Evolutionary conservation across 805 yeast genomes (phyloP).

Genomic region (Saccharomycopsis oosterbeekiorum): DNA sequence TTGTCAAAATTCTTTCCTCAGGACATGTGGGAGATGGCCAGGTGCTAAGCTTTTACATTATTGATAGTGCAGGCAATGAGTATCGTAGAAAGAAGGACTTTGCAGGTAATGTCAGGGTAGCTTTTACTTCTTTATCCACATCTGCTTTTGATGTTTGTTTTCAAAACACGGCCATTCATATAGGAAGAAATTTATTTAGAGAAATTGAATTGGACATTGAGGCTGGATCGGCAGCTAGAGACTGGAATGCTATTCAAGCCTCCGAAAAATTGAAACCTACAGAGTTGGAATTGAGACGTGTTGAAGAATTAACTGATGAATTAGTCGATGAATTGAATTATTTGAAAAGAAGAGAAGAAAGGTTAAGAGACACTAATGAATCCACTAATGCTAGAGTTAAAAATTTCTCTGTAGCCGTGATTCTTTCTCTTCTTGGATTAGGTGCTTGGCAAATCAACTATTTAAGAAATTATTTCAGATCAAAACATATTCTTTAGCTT

Average conservation of each 20-base stretch:
- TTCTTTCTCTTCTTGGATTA: constrained; percentile 59
- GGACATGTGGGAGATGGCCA: constrained; percentile 88
- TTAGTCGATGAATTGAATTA: constrained; percentile 71
- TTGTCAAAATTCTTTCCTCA: constrained; percentile 63
- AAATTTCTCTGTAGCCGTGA: constrained; percentile 66
- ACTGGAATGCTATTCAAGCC: constrained; percentile 93
- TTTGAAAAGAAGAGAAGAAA: constrained; percentile 78
- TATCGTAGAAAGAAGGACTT: constrained; percentile 70
- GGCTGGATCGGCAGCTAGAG: constrained; percentile 94
- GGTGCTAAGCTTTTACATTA: constrained; percentile 51
- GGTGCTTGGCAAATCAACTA: constrained; percentile 92
- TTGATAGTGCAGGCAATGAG: constrained; percentile 79
- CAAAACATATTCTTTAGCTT: constrained; percentile 50
- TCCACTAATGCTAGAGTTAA: constrained; percentile 89
- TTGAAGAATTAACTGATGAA: constrained; percentile 81
- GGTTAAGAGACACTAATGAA: constrained; percentile 94
- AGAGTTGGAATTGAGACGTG: constrained; percentile 79
- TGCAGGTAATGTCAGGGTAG: constrained; percentile 60
- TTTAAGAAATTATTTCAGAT: constrained; percentile 84
- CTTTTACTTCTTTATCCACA: constrained; percentile 75
- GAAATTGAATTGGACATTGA: constrained; percentile 86
- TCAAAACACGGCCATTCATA: constrained; percentile 43
- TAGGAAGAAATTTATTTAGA: constrained; percentile 43
- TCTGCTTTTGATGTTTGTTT: constrained; percentile 90
- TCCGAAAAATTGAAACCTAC: constrained; percentile 87